Conservation (phyloP, 768 basidiomycete genomes). For the Aureoboletus auriporus region DNA sequence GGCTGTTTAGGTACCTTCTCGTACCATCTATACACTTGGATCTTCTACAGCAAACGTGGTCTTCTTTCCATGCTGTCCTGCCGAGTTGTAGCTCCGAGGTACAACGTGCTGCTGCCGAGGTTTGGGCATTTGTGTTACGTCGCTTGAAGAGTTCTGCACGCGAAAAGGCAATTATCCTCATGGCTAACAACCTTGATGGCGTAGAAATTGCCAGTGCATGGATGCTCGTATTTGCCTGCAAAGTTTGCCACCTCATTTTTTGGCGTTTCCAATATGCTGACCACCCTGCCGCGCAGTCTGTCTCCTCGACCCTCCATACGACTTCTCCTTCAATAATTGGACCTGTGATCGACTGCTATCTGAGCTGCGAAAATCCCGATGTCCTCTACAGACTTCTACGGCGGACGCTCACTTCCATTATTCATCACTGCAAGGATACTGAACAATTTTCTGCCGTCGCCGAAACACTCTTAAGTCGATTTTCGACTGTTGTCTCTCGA, state of each 20-base stretch:
- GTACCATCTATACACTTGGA: constrained; percentile 55
- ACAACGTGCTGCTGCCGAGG: constrained; percentile 76
- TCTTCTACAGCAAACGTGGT: constrained; percentile 61
- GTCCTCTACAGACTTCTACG: constrained; percentile 55
- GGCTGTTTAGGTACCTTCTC: constrained; percentile 69
- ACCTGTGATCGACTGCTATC: constrained; percentile 54
- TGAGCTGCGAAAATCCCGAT: constrained; percentile 38
- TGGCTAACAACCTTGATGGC: constrained; percentile 47
- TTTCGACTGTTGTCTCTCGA: constrained; percentile 21
- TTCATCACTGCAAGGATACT: constrained; percentile 75
- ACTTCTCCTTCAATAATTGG: constrained; percentile 59
- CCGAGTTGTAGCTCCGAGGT: constrained; percentile 65
- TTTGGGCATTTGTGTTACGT: constrained; percentile 78
- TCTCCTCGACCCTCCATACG: constrained; percentile 79
- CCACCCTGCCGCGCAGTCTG: constrained; percentile 45
- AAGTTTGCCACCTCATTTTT: constrained; percentile 39
- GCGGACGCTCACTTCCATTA: constrained; percentile 71
- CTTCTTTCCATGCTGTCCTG: constrained; percentile 43
- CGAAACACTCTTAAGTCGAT: constrained; percentile 46
- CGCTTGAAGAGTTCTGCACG: constrained; percentile 61
- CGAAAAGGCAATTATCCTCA: constrained; percentile 50
- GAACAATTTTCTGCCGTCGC: constrained; percentile 59
- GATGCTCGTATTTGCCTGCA: constrained; percentile 75
- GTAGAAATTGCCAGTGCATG: constrained; percentile 68
- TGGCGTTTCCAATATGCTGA: not conserved